These are phyloP conservation scores for Gleditsia sinensis DNA, from an alignment of 306 rosid species.

Conservation along the genomic window DNA sequence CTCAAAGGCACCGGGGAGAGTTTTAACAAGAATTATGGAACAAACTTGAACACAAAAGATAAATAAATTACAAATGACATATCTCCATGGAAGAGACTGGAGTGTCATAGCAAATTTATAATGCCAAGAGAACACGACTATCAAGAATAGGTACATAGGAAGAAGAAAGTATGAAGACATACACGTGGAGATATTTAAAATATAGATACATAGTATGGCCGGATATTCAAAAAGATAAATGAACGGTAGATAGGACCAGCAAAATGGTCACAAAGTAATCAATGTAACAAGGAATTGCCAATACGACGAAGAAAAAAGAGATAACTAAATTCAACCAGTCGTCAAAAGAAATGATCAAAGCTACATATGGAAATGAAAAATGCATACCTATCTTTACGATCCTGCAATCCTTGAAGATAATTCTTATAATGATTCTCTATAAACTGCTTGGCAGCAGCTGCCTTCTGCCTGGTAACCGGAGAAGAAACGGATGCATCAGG, in stretches of 20 bases:
- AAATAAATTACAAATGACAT: neutral
- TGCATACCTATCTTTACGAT: conserved; percentile 85
- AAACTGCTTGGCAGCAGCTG: conserved; percentile 93
- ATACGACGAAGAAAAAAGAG: neutral
- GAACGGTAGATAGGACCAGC: neutral
- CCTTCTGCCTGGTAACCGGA: conserved; percentile 93
- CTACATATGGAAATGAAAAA: neutral
- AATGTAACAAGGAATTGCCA: neutral
- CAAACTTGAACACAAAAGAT: neutral
- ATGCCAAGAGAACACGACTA: neutral
- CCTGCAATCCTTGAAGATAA: conserved; percentile 90
- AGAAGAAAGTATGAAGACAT: neutral
- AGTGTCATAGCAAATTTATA: neutral
- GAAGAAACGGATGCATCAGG: conserved; percentile 89
- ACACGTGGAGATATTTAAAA: neutral
- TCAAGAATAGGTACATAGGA: neutral
- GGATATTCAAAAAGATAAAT: neutral
- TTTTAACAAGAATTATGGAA: neutral
- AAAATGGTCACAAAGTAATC: neutral
- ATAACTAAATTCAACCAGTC: neutral
- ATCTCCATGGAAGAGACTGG: neutral
- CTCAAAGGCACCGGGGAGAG: neutral
- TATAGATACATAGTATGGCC: neutral
- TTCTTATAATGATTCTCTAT: conserved; percentile 98
- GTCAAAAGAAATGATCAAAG: neutral